phyloP scores from a whole-genome alignment of 1,139 yeast species.

The Eremothecium sinecaudum region DNA sequence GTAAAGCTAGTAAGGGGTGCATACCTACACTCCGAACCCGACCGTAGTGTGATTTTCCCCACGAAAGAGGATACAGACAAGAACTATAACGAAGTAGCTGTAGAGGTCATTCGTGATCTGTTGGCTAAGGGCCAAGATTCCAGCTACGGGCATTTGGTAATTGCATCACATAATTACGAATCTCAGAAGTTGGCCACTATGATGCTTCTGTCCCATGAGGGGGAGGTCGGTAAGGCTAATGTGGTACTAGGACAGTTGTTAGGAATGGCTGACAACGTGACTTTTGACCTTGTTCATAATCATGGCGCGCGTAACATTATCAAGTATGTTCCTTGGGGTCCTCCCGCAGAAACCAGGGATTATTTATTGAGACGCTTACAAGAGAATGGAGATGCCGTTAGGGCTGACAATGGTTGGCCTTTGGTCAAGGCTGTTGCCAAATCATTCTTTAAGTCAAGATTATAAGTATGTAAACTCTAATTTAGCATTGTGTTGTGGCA shows the following conservation, averaged over 20 bases:
- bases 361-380: slow-evolving; percentile 84
- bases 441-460: slow-evolving; percentile 31
- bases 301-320: slow-evolving; percentile 66
- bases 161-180: slow-evolving; percentile 81
- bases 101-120: slow-evolving; percentile 54
- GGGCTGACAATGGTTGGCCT: slow-evolving; percentile 78
- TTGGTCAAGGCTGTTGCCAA: slow-evolving; percentile 49
- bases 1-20: slow-evolving; percentile 97
- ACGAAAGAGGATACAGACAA: slow-evolving; percentile 70
- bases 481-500: no score
- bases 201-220: slow-evolving; percentile 33
- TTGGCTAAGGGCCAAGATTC: slow-evolving; percentile 41
- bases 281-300: slow-evolving; percentile 59
- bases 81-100: slow-evolving; percentile 65
- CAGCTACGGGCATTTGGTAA: slow-evolving; percentile 73
- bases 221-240: slow-evolving; percentile 43
- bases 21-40: slow-evolving; percentile 80
- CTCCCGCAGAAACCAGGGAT: slow-evolving; percentile 87
- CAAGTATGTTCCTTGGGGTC: slow-evolving; percentile 98
- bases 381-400: slow-evolving; percentile 94
- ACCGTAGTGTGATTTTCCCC: slow-evolving; percentile 62
- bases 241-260: slow-evolving; percentile 83
- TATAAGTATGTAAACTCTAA: no score
- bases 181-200: slow-evolving; percentile 69
- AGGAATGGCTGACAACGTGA: slow-evolving; percentile 93